These are phyloP conservation scores for Brettanomyces sp. DNA, from an alignment of 805 yeast genomes.

Conservation along the genomic window DNA sequence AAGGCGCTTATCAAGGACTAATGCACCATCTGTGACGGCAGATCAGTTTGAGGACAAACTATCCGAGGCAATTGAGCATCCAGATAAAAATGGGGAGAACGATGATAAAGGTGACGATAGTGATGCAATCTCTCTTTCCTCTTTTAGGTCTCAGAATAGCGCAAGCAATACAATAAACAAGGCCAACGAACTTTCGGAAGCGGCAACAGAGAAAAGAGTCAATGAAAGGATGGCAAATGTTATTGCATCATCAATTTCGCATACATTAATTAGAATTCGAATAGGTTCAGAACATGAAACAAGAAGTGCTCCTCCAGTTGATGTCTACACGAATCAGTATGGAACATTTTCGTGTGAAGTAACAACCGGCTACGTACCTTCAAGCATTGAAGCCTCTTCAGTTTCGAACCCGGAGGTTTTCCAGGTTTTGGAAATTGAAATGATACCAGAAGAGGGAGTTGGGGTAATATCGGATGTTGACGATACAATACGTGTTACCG, in stretches of 20 bases:
- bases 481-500: slow-evolving; percentile 87
- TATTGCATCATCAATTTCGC: slow-evolving; percentile 56
- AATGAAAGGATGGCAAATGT: slow-evolving; percentile 62
- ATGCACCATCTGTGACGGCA: slow-evolving; percentile 13
- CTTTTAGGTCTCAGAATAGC: slow-evolving; percentile 1
- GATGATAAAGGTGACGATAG: slow-evolving; percentile 4
- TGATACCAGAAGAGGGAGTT: slow-evolving; percentile 39
- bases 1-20: slow-evolving; percentile 48
- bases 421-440: slow-evolving; percentile 34
- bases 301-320: slow-evolving; percentile 20
- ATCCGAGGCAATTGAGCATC: slow-evolving; percentile 23
- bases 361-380: slow-evolving; percentile 51
- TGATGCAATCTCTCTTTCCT: slow-evolving; percentile 14
- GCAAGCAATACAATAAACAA: too few relatives aligned
- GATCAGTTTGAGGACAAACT: slow-evolving; percentile 30
- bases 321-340: slow-evolving; percentile 47
- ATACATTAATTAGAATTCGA: slow-evolving; percentile 42
- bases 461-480: slow-evolving; percentile 87
- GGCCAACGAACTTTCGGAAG: background rate
- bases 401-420: slow-evolving; percentile 37
- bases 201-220: slow-evolving; percentile 26
- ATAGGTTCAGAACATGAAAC: slow-evolving; percentile 40
- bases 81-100: slow-evolving; percentile 11
- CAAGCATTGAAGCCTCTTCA: slow-evolving; percentile 43
- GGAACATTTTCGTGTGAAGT: slow-evolving; percentile 58